A percentile compares a stretch with the other conserved stretches of the same genome.
Evolutionary conservation across 2,329 filamentous ascomycete species (phyloP).

Genomic region (Scedosporium boydii): DNA sequence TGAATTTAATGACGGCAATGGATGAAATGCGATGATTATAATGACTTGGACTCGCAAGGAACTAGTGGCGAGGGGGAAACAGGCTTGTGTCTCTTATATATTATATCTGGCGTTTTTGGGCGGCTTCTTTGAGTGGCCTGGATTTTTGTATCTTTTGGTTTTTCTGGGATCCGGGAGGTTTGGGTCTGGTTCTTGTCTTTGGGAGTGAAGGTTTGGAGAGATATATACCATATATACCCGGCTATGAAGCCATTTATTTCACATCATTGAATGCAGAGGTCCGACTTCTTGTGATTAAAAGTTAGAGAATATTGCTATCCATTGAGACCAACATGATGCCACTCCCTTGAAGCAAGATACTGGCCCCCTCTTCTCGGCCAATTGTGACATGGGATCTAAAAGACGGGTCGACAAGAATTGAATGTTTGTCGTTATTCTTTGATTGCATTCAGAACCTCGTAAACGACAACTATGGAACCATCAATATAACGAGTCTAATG

Average conservation of each 20-base stretch:
- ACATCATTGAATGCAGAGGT: neutral
- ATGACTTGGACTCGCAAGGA: neutral
- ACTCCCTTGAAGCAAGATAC: neutral
- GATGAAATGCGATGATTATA: neutral
- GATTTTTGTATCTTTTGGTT: neutral
- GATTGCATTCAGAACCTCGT: neutral
- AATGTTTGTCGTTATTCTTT: neutral
- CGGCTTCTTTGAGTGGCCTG: neutral
- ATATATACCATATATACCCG: constrained; percentile 1
- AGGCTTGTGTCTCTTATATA: neutral
- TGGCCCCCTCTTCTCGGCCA: neutral
- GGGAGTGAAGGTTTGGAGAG: neutral
- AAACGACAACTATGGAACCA: neutral
- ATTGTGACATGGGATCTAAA: neutral
- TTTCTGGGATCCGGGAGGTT: neutral
- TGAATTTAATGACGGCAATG: neutral
- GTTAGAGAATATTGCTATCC: no score
- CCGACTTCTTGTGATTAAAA: no score
- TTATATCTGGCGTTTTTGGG: neutral
- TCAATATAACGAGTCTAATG: neutral
- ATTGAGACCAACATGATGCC: neutral
- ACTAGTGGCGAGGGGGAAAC: neutral
- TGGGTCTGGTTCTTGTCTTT: neutral
- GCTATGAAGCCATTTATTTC: neutral
- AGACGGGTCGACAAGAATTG: no score